Conservation (phyloP, 768 basidiomycete genomes). For the Mycena polygramma region DNA sequence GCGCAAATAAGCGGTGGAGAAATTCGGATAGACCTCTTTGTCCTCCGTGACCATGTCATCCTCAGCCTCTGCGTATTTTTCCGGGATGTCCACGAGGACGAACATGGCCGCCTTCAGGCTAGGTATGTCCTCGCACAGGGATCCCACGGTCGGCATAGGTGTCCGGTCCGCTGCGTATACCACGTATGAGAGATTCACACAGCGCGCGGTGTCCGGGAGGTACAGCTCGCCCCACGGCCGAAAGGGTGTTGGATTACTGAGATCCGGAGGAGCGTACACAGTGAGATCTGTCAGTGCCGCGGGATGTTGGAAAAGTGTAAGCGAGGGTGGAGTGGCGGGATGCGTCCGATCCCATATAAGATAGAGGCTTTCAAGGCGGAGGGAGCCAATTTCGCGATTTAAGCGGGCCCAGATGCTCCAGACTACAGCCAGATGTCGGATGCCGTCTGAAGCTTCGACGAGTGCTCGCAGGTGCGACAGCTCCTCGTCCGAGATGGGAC, state of each 20-base stretch:
- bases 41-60: slow-evolving; percentile 8
- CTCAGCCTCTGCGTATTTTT: background rate
- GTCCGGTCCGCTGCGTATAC: slow-evolving; percentile 20
- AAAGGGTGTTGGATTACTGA: too few relatives aligned
- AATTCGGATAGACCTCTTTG: slow-evolving; percentile 10
- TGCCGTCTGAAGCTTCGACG: background rate
- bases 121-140: slow-evolving; percentile 12
- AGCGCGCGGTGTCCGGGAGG: background rate
- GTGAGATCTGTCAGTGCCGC: too few relatives aligned
- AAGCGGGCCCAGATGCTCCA: slow-evolving; percentile 15
- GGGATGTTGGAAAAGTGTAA: too few relatives aligned
- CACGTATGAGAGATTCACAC: slow-evolving; percentile 22
- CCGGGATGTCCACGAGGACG: background rate
- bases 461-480: slow-evolving; percentile 4
- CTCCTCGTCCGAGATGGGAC: background rate
- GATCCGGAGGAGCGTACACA: too few relatives aligned
- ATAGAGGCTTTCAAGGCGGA: slow-evolving; percentile 13
- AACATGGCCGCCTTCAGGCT: background rate
- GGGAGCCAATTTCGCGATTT: background rate
- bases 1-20: slow-evolving; percentile 15
- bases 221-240: too few relatives aligned
- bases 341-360: slow-evolving; percentile 5
- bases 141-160: slow-evolving; percentile 5
- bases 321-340: too few relatives aligned
- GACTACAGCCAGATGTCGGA: slow-evolving; percentile 9